These are phyloP conservation scores for Pseudocercospora ulei DNA, from an alignment of 2,329 filamentous ascomycete genomes.

Conservation along the genomic window DNA sequence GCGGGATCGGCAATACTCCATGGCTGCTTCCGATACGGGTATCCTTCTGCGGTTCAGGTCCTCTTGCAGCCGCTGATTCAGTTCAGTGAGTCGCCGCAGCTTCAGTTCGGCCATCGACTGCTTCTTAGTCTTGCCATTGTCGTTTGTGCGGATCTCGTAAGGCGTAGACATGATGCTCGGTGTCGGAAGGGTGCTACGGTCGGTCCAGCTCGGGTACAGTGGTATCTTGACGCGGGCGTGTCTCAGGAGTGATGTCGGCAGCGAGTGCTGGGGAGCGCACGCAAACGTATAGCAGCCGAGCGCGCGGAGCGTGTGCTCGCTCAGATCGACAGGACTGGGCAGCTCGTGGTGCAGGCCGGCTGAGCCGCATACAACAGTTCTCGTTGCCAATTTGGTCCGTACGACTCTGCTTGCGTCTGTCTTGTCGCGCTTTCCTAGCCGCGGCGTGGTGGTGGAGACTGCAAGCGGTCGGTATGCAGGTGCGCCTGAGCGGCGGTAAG, in stretches of 20 bases:
- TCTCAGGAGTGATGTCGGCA: slow-evolving; percentile 2
- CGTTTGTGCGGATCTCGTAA: slow-evolving; percentile 57
- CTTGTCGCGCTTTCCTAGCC: slow-evolving; percentile 15
- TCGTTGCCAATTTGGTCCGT: slow-evolving; percentile 21
- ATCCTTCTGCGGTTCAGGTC: slow-evolving; percentile 92
- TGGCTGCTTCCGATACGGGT: slow-evolving; percentile 82
- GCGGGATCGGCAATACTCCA: slow-evolving; percentile 38
- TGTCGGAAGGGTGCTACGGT: neutral
- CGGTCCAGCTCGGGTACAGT: too few species aligned
- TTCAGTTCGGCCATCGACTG: slow-evolving; percentile 99
- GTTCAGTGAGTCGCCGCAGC: slow-evolving; percentile 86
- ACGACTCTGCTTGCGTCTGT: slow-evolving; percentile 15
- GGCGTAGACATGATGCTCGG: slow-evolving; percentile 48
- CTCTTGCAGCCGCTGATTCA: slow-evolving; percentile 91
- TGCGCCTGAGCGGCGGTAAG: slow-evolving; percentile 12
- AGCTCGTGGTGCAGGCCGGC: slow-evolving; percentile 10
- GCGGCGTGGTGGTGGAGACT: slow-evolving; percentile 8
- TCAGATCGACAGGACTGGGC: slow-evolving; percentile 2
- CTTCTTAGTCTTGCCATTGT: slow-evolving; percentile 77
- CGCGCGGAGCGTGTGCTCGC: slow-evolving; percentile 7
- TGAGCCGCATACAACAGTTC: slow-evolving; percentile 13
- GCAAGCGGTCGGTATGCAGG: neutral
- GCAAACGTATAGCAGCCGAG: slow-evolving; percentile 7
- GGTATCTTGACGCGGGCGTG: slow-evolving; percentile 1
- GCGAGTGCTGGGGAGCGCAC: slow-evolving; percentile 2